Evolutionary conservation across 2,329 filamentous ascomycete genomes (phyloP).

Genomic region (Teratosphaeriaceae sp.): DNA sequence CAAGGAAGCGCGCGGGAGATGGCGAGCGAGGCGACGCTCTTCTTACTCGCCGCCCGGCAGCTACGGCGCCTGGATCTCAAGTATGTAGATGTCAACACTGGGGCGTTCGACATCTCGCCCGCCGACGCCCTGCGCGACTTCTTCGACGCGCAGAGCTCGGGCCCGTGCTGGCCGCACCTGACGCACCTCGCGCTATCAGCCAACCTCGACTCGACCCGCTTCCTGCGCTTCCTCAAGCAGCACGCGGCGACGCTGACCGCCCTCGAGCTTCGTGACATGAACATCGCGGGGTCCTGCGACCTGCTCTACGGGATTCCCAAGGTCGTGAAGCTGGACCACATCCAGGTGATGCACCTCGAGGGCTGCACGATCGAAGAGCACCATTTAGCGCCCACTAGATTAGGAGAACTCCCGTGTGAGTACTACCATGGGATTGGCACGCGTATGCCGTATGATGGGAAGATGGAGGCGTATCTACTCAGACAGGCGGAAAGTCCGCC

Average conservation of each 20-base stretch:
- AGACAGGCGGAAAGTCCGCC: conserved; percentile 7
- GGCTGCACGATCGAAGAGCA: background rate
- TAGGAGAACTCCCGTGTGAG: no score
- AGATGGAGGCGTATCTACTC: conserved; percentile 14
- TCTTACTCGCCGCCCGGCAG: background rate
- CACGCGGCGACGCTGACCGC: background rate
- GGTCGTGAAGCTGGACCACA: background rate
- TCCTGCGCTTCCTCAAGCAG: background rate
- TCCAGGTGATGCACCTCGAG: background rate
- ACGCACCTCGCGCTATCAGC: conserved; percentile 9
- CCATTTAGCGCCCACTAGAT: no score
- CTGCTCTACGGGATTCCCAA: background rate
- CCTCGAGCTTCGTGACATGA: background rate
- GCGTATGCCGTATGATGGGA: conserved; percentile 9
- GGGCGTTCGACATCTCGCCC: background rate
- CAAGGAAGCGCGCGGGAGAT: background rate
- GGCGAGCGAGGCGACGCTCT: background rate
- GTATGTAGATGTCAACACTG: background rate
- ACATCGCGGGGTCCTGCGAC: background rate
- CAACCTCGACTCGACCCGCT: background rate
- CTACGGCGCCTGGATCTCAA: background rate
- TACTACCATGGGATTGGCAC: conserved; percentile 8
- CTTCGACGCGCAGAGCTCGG: background rate
- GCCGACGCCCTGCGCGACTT: background rate
- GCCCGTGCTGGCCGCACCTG: conserved; percentile 3